phyloP scores from a whole-genome alignment of 2,329 filamentous ascomycete genomes.

The Beauveria varroae region DNA sequence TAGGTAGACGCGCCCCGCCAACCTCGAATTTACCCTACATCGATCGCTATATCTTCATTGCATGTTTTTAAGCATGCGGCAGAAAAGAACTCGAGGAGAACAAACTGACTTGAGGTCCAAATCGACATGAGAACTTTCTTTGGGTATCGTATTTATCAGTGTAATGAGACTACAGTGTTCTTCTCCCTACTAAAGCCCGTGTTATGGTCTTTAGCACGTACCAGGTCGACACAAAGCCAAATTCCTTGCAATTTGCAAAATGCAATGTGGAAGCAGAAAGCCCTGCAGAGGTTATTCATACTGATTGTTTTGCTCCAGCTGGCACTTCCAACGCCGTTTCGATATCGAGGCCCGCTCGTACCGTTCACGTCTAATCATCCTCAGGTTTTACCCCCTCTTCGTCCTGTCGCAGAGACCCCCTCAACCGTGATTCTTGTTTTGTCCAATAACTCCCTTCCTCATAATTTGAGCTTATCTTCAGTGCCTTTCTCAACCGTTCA shows the following conservation, averaged over 20 bases:
- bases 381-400: conserved; percentile 20
- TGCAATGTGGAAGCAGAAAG: not conserved
- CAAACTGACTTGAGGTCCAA: no score
- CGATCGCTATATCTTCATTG: not conserved
- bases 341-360: not conserved
- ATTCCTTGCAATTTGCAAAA: not conserved
- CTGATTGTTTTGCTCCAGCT: not conserved
- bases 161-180: no score
- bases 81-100: not conserved
- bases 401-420: conserved; percentile 36
- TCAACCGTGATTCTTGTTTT: conserved; percentile 66
- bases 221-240: no score
- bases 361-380: not conserved
- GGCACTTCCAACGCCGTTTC: not conserved
- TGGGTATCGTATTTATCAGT: no score
- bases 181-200: no score
- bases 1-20: not conserved
- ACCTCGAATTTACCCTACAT: not conserved
- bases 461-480: conserved; percentile 81
- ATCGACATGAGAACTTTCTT: no score
- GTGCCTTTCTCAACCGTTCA: conserved; percentile 74
- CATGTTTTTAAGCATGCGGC: not conserved
- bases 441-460: conserved; percentile 83
- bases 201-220: no score
- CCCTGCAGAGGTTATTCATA: not conserved